Percentiles rank a stretch among this genome's conserved stretches.
These are phyloP conservation scores for Sporisorium exsertum DNA, from an alignment of 1,284 basidiomycete genomes.

Conservation along the genomic window DNA sequence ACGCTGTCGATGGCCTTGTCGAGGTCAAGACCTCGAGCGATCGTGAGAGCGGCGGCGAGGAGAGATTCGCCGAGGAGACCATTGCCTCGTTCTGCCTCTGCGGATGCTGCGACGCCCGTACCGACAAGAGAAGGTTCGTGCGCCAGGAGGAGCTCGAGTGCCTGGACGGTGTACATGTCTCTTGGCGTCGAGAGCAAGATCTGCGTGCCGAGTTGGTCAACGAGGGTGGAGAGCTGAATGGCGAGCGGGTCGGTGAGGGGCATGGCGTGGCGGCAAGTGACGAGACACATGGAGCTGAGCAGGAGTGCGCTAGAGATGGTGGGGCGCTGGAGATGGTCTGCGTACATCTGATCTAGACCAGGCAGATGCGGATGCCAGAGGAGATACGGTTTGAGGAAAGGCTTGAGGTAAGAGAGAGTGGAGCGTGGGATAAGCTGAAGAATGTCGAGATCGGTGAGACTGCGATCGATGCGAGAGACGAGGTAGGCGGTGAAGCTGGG, in stretches of 20 bases:
- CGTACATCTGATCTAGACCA: conserved; percentile 24
- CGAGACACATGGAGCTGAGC: conserved; percentile 48
- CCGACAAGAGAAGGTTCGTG: conserved; percentile 52
- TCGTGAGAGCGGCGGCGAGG: conserved; percentile 44
- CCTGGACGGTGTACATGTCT: conserved; percentile 47
- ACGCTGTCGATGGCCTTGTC: conserved; percentile 47
- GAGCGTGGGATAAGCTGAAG: conserved; percentile 36
- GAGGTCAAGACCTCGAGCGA: conserved; percentile 42
- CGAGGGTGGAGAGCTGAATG: conserved; percentile 34
- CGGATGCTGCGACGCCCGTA: conserved; percentile 34
- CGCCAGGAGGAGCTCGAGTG: conserved; percentile 45
- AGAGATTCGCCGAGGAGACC: conserved; percentile 44
- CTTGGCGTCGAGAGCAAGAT: conserved; percentile 42
- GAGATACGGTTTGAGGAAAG: conserved; percentile 38
- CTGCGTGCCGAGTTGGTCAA: conserved; percentile 50
- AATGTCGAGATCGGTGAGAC: conserved; percentile 29
- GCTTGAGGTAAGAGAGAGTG: conserved; percentile 35
- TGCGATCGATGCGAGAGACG: conserved; percentile 32
- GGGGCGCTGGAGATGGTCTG: conserved; percentile 29
- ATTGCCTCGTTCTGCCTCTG: conserved; percentile 43
- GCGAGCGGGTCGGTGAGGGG: conserved; percentile 40
- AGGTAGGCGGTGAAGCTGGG: conserved; percentile 47
- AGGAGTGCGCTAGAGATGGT: conserved; percentile 40
- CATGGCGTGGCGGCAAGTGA: conserved; percentile 47
- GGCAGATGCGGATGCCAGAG: conserved; percentile 53